Base-by-base conservation (phyloP, 129 eudicot genomes). In the Daucus carota region DNA sequence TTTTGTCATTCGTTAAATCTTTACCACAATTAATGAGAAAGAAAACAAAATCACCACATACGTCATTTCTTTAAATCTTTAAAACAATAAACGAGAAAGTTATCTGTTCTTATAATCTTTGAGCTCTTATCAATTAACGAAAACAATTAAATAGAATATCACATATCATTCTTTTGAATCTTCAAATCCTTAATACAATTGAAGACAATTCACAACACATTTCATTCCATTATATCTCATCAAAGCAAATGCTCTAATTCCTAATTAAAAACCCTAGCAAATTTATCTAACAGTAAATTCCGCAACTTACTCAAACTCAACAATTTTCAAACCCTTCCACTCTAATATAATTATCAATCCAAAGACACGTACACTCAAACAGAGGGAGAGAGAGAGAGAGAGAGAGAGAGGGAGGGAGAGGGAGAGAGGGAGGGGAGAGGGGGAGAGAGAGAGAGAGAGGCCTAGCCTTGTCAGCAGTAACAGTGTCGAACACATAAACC, bases 401-500 rank as follows among this genome's bases (percentile, higher is more conserved):
- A 20, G 59, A 50, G 59, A 15, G 26, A 20, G 59, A 20, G 24
- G 6, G 26, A 50, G 26, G 3, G 54, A 24, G 31, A 24, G 6
- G 11, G 31, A 57, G 65, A 57, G 14, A 24, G 0, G 62, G n/a
- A n/a, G n/a, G n/a, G 22, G 13, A 57, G 59, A 18, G n/a, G 20
- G 5, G 1, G 16, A 42, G 29, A 10, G 46, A 12, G 33, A 20
- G 59, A 50, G 59, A 15, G 26, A 20, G 59, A 20, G 24, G 22
- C 29, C n/a, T 1, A 24, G 87, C 96, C 96, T 89, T 89, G 60
- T 89, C 90, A 16, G 87, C 34, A 3, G 91, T 72, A 69, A 92
- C 93, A 74, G 78, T 79, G 50, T 92, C 97, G 72, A 89, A 92
- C 5, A 89, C 90, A 72, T 84, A 87, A 29, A 89, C 85, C 76